Base-by-base conservation (phyloP, 2,329 filamentous ascomycete genomes). In the Cordyceps fumosorosea region DNA sequence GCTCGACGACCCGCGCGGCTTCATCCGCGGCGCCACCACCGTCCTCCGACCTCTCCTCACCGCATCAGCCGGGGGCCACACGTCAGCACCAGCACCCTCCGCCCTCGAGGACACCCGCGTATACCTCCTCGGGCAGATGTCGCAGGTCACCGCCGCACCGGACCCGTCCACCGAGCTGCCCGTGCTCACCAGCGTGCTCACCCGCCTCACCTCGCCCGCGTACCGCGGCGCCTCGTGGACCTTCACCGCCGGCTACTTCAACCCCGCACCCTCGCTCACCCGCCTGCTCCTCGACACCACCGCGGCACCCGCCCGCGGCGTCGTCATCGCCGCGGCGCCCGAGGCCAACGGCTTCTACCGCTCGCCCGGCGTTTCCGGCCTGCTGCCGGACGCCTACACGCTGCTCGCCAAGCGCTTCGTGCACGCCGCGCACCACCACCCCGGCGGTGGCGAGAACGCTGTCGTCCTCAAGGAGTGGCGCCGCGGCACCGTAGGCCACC, bases 181-280 rank as follows among this genome's bases (percentile, higher is more conserved):
- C 1, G 89, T 89, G 18, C 78, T 99, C 20, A 91, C 86, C 0
- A 84, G 84, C 52, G 83, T 98, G 45, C 82, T 98, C 3, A 82
- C 83, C 50, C 84, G 83, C 1, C 81, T 97, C 3, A 81, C 88
- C 0, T 76, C 74, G 0, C 82, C 89, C 0, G 77, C 81, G 6
- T 89, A 91, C 68, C 77, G 80, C 11, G 82, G 84, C 40, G 90
- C 89, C 0, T 88, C 86, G 16, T 99, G 95, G 95, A 95, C 91
- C 0, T 98, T 99, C 74, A 98, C 95, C 0, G 95, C 95, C 0
- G 95, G 95, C 58, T 99, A 99, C 77, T 99, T 99, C 79, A 99
- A 99, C 77, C 96, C 96, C 62, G 92, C 92, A 7, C 89, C 92
- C 0, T 86, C 88, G 4, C 84, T 98, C 22, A 93, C 90, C 2